Conservation (phyloP, 805 yeast genomes). For the Yamadazyma sp. region DNA sequence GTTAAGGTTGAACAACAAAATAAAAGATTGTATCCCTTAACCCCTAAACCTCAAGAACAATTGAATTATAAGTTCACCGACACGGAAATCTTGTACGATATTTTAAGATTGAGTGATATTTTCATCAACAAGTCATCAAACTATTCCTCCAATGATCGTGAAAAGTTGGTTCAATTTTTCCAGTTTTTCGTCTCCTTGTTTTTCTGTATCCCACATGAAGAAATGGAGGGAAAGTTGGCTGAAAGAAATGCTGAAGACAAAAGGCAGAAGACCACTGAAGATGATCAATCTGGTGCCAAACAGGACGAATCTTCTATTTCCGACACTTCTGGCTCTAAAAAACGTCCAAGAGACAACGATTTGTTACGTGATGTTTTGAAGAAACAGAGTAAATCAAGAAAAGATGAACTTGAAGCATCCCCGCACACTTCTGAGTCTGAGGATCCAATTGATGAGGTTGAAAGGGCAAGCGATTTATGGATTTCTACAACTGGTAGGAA, state of each 20-base stretch:
- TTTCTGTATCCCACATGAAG: conserved; percentile 58
- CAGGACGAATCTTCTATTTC: conserved; percentile 2
- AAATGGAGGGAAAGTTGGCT: conserved; percentile 40
- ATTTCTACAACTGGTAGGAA: conserved; percentile 37
- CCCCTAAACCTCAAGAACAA: conserved; percentile 81
- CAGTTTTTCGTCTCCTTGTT: conserved; percentile 69
- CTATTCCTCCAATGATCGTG: conserved; percentile 80
- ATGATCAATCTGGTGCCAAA: conserved; percentile 12
- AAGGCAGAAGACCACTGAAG: conserved; percentile 5
- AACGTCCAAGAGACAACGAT: conserved; percentile 55
- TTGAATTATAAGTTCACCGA: conserved; percentile 66
- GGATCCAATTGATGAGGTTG: conserved; percentile 31
- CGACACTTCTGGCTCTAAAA: conserved; percentile 33
- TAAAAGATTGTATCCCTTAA: conserved; percentile 79
- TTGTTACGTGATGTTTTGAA: conserved; percentile 60
- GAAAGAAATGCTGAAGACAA: conserved; percentile 15
- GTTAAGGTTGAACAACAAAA: conserved; percentile 89
- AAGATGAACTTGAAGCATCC: conserved; percentile 34
- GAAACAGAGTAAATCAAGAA: conserved; percentile 44
- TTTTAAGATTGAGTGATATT: conserved; percentile 62
- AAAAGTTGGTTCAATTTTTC: conserved; percentile 68
- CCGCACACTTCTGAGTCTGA: conserved; percentile 31
- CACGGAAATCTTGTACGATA: conserved; percentile 67
- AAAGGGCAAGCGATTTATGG: conserved; percentile 44
- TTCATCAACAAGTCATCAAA: conserved; percentile 68